phyloP scores from a whole-genome alignment of 257 asterid genomes.

The Apocynum venetum region DNA sequence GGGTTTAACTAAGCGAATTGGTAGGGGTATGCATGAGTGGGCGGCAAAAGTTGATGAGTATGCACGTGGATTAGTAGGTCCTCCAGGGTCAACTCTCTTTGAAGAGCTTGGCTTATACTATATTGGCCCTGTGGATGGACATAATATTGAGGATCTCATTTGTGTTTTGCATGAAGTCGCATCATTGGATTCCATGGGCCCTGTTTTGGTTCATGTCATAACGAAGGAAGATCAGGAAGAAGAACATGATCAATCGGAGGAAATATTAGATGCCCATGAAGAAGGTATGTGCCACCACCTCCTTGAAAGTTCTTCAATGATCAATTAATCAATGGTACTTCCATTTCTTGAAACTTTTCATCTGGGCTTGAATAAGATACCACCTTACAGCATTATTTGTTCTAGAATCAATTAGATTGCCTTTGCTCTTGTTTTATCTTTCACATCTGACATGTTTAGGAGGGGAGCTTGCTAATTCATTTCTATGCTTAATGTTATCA shows the following conservation, averaged over 20 bases:
- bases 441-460: neutral
- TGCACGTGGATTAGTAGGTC: conserved; percentile 94
- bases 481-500: neutral
- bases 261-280: conserved; percentile 21
- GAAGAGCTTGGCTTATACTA: conserved; percentile 96
- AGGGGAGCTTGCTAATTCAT: neutral
- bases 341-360: conserved; percentile 1
- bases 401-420: neutral
- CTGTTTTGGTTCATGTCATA: conserved; percentile 82
- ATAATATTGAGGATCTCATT: conserved; percentile 78
- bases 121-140: conserved; percentile 94
- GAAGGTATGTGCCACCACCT: conserved; percentile 36
- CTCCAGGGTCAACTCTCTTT: conserved; percentile 84
- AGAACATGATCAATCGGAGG: conserved; percentile 27
- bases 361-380: neutral
- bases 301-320: neutral
- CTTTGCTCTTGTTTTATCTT: neutral
- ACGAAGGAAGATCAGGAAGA: conserved; percentile 48
- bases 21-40: conserved; percentile 89
- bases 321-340: neutral
- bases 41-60: conserved; percentile 94
- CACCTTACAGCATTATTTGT: neutral
- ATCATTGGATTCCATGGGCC: conserved; percentile 84
- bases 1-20: conserved; percentile 73
- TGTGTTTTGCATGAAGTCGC: conserved; percentile 81